A percentile compares a stretch with the other conserved stretches of the same genome.
These are phyloP conservation scores for Sparassis latifolia DNA, from an alignment of 1,284 basidiomycete genomes.

Conservation along the genomic window DNA sequence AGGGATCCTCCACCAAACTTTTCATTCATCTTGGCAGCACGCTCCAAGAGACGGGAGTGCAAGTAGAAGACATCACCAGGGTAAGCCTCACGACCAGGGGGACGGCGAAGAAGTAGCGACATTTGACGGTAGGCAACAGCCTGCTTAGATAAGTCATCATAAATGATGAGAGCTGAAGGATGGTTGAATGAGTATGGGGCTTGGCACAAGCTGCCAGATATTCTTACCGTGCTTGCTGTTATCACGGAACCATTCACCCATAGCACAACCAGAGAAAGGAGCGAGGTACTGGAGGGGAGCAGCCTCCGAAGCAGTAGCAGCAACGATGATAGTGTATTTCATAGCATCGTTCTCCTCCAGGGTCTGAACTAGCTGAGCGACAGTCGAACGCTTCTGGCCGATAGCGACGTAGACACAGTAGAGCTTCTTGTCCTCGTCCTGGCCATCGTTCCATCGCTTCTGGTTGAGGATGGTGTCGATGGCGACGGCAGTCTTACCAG, in stretches of 20 bases:
- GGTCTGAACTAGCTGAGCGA: slow-evolving; percentile 98
- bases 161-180: slow-evolving; percentile 85
- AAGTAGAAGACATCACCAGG: slow-evolving; percentile 99
- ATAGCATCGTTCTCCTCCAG: slow-evolving; percentile 99
- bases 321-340: slow-evolving; percentile 99
- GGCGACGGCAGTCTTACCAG: slow-evolving; percentile 97
- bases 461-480: slow-evolving; percentile 99
- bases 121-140: slow-evolving; percentile 99
- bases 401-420: slow-evolving; percentile 99
- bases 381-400: slow-evolving; percentile 98
- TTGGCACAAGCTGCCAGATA: background rate
- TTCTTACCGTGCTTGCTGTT: slow-evolving; percentile 87
- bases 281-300: slow-evolving; percentile 98
- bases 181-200: background rate
- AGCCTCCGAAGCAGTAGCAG: slow-evolving; percentile 97
- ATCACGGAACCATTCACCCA: slow-evolving; percentile 99
- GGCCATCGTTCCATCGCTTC: slow-evolving; percentile 98
- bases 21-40: slow-evolving; percentile 99
- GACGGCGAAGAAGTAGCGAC: slow-evolving; percentile 98
- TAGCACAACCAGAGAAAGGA: slow-evolving; percentile 99
- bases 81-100: slow-evolving; percentile 99
- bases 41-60: slow-evolving; percentile 99
- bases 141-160: slow-evolving; percentile 99
- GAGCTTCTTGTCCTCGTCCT: slow-evolving; percentile 95
- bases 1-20: slow-evolving; percentile 97